Evolutionary conservation across 2,329 filamentous ascomycete species (phyloP), one percentile per base, ranked within the genome.

Genomic region (Bipolaris zeicola): DNA sequence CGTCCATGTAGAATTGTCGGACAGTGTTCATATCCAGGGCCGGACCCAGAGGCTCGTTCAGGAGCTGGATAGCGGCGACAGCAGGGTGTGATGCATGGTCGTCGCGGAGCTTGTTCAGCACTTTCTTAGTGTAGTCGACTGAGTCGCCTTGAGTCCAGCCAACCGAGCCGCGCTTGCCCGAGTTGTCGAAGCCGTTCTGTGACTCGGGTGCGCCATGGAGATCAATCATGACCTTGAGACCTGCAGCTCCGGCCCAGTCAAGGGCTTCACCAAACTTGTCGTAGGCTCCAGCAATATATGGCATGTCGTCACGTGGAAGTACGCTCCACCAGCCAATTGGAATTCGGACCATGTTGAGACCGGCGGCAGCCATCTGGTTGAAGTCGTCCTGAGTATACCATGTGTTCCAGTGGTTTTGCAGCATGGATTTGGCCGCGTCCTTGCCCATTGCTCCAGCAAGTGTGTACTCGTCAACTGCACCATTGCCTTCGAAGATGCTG

Each of bases 141-240:
- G 77, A 76, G 52, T 79, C 74, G 45, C 78, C 78, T 63, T 79
- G 76, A 5, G 73, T 77, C 79, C 79, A 81, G 38, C 62, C 65
- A n/a, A 84, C 75, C 5, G 61, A 42, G 4, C 82, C 82, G 16
- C 77, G 75, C 42, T 77, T 79, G 43, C 87, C 87, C 51, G 83
- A 86, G 74, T 89, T 89, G 73, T 89, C 87, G 68, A 88, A 89
- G 3, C 87, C 87, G 59, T 89, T 89, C 65, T 89, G 87, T 6
- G 84, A 87, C 6, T 82, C 81, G 16, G 85, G 83, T 31, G 85
- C 85, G 62, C 87, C 87, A 67, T 90, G 88, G 20, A 90, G 75
- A 69, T 90, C 88, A 64, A 90, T 81, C 75, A 88, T 82, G 39
- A 89, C 84, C 67, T 87, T 87, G 46, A 90, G 70, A 3, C 84